Base-by-base conservation (phyloP, 202 grass and related monocot genomes). In the Saccharum hybrid region DNA sequence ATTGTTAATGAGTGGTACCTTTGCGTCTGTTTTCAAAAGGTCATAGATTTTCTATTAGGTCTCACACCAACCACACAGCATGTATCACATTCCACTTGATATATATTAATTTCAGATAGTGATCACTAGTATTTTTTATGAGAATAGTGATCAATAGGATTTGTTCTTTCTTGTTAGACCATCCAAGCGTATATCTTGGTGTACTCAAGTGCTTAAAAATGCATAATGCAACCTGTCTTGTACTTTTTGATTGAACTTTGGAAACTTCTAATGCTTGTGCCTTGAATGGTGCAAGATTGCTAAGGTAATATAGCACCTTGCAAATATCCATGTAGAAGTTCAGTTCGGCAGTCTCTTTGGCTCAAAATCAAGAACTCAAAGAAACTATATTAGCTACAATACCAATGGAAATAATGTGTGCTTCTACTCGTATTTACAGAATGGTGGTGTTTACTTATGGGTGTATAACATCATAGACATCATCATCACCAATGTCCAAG, bases 41-140 rank as follows among this genome's bases (percentile, higher is more conserved):
- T 60, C 56, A 72, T 75, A 84, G 81, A 90, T 84, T 75, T 74
- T 71, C 36, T 45, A 79, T 74, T 60, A 38, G 66, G 16, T 66
- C 30, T 51, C 51, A 33, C 51, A 86, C 80, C 84, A 87, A 86
- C 80, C 80, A 65, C 37, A 48, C 63, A 66, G 21, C 70, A 84
- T 84, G 88, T 66, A 80, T 80, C 80, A 90, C 88, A 87, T 79
- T 90, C 74, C 83, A 78, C 60, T 78, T 42, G 13, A 71, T 34
- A 80, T 68, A 34, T 71, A 70, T 81, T 41, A 57, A 38, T 66
- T 86, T 15, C 6, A 61, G 60, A 40, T 78, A 73, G 43, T 63
- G 68, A 68, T 23, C 60, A 33, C 43, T 46, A 49, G 21, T 22
- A 62, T 79, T 15, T 28, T 52, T 52, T 52, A 51, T 52, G 28